Conservation (phyloP, 768 basidiomycete genomes). For the Trametes cinnabarina region DNA sequence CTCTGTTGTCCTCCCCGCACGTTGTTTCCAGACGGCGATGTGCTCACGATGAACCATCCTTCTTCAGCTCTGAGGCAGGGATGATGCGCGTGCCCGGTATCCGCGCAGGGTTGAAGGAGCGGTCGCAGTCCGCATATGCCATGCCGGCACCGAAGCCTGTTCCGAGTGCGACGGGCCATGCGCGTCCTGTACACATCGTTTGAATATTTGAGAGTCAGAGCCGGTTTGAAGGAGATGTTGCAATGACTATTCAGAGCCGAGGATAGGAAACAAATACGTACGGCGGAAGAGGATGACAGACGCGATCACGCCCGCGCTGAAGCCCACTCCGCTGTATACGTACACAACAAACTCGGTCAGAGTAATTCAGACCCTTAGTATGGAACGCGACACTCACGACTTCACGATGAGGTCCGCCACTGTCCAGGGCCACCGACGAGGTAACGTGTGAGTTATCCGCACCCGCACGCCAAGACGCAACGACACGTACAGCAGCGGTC, state of each 20-base stretch:
- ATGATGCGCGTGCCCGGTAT: constrained; percentile 81
- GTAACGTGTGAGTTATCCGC: not conserved
- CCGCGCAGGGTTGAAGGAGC: constrained; percentile 88
- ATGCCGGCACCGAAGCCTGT: constrained; percentile 86
- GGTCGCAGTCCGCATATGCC: constrained; percentile 90
- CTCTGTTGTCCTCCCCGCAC: not conserved
- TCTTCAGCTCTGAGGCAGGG: constrained; percentile 30
- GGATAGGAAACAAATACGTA: constrained; percentile 42
- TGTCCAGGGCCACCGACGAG: constrained; percentile 22
- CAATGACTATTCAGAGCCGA: not conserved
- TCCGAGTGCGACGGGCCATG: constrained; percentile 85
- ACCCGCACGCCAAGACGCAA: not conserved
- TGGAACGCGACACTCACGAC: constrained; percentile 50
- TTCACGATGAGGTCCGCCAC: constrained; percentile 86
- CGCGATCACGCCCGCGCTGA: constrained; percentile 83
- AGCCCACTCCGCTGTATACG: constrained; percentile 71
- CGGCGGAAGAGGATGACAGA: constrained; percentile 91
- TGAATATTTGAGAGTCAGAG: not conserved
- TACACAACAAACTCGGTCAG: constrained; percentile 14
- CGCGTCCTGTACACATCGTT: constrained; percentile 58
- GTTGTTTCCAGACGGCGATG: not conserved
- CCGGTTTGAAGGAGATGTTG: not conserved
- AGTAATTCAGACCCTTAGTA: not conserved
- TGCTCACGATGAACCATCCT: constrained; percentile 10
- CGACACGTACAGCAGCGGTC: constrained; percentile 76